phyloP scores from a whole-genome alignment of 78 protist species.

The Mantamonas sphyraenae region DNA sequence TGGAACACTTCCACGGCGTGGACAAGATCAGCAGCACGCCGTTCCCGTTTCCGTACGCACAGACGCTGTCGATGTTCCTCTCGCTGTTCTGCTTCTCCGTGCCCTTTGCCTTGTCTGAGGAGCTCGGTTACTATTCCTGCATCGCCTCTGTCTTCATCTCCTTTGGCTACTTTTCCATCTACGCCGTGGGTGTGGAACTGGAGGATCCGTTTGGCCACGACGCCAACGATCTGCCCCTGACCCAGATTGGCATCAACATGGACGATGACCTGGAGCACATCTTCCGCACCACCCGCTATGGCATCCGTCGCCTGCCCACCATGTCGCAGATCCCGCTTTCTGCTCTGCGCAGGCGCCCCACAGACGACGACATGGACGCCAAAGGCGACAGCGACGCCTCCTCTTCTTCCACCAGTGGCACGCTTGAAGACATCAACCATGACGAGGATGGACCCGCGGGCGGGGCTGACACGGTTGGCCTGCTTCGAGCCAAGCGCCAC shows the following conservation, averaged over 20 bases:
- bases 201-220: constrained; percentile 19
- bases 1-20: no score
- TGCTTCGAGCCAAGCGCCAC: no score
- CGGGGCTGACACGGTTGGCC: no score
- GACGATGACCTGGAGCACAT: not conserved
- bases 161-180: not conserved
- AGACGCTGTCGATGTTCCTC: not conserved
- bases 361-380: no score
- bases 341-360: no score
- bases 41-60: constrained; percentile 4
- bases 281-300: no score
- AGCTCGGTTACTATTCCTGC: not conserved
- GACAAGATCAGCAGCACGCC: not conserved
- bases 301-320: no score
- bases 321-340: no score
- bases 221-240: constrained; percentile 14
- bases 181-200: not conserved
- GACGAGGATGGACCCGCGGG: no score
- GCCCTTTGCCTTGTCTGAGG: not conserved
- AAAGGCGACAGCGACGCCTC: no score
- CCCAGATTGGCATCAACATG: not conserved
- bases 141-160: not conserved
- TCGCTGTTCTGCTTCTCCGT: not conserved
- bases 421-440: no score
- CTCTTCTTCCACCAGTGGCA: no score